Evolutionary conservation across 2,329 filamentous ascomycete genomes (phyloP), one percentile per base, ranked within the genome.

Genomic region (Cryphonectria radicalis): DNA sequence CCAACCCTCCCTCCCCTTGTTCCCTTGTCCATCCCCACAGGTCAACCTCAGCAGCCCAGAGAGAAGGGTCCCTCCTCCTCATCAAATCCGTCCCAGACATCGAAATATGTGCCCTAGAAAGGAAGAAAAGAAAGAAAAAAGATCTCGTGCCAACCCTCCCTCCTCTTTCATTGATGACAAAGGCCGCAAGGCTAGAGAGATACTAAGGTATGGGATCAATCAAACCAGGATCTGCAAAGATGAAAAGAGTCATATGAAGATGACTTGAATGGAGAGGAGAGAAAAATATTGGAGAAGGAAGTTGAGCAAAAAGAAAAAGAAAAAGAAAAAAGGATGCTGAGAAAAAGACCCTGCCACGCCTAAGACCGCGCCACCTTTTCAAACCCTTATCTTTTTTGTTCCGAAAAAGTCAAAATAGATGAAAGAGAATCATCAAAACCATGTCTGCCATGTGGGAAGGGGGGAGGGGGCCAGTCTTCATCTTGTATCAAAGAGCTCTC

Each of bases 361-460:
- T 14, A n/a, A 71, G 55, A 66, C 71, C 71, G 68, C 63, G 69
- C 72, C 72, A 55, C 63, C 66, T 65, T 60, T 71, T 69, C 63
- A 46, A 65, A 70, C 63, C 57, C 63, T 65, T 28, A 28, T 65
- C 57, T 66, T 68, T 63, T 63, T 70, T 67, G 42, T 35, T 62
- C 62, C 70, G 32, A 53, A 57, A 70, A 70, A 43, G 55, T 55
- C 66, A 70, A 72, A 70, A 72, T 25, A 64, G 64, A 72, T 65
- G 59, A 67, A 66, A 66, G 37, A 37, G 68, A 70, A 67, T 65
- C 65, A 65, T 70, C 64, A 66, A 62, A 67, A 55, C 32, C 37
- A 60, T 70, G 67, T 37, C 46, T 60, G 67, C 64, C 66, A 63
- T 57, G 37, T 40, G 37, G 37, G 32, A 32, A 32, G 32, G 32